phyloP scores from a whole-genome alignment of 305 asterid species.

The Fraxinus latifolia region DNA sequence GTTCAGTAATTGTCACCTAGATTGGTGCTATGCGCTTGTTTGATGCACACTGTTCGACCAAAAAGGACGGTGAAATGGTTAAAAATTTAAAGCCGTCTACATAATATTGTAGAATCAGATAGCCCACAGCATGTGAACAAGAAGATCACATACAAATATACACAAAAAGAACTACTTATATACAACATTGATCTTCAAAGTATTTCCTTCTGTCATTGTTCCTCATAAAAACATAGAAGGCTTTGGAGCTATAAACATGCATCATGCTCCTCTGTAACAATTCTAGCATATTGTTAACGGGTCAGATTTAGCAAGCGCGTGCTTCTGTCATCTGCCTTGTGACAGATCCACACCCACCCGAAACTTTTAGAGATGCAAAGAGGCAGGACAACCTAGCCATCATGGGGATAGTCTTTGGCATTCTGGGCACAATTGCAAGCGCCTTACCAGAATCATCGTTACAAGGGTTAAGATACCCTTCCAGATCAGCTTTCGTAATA shows the following conservation, averaged over 20 bases:
- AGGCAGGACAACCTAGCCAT: conserved; percentile 80
- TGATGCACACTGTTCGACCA: background rate
- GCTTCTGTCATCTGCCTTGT: conserved; percentile 56
- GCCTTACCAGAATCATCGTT: conserved; percentile 37
- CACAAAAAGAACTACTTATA: background rate
- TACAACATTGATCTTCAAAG: background rate
- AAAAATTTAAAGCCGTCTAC: background rate
- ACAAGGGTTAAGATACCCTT: conserved; percentile 69
- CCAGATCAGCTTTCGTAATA: conserved; percentile 85
- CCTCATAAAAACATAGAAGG: conserved; percentile 11
- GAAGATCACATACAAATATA: background rate
- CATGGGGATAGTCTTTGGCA: conserved; percentile 54
- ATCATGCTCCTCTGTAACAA: conserved; percentile 21
- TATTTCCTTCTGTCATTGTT: background rate
- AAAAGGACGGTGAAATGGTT: background rate
- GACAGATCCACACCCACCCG: conserved; percentile 46
- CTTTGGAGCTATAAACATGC: conserved; percentile 6
- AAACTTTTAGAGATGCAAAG: conserved; percentile 66
- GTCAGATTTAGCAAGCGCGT: conserved; percentile 39
- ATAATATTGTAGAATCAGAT: background rate
- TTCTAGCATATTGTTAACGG: conserved; percentile 1
- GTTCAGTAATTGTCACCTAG: background rate
- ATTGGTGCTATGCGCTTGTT: background rate
- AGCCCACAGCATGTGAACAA: background rate
- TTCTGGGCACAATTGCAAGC: conserved; percentile 40